Evolutionary conservation across 345 rosid genomes (phyloP).

Genomic region (Lenwebbia sp.): DNA sequence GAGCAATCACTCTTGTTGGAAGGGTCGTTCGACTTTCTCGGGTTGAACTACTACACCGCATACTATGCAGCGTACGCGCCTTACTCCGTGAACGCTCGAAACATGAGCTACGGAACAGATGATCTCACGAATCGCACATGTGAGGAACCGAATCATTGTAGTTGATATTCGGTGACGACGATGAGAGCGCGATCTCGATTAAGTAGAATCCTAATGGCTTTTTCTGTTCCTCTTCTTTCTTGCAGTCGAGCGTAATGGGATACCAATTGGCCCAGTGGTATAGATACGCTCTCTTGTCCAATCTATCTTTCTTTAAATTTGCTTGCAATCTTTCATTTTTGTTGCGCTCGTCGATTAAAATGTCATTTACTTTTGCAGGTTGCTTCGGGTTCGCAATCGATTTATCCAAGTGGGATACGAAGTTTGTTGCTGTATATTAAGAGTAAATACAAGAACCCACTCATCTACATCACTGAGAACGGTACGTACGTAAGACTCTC

Average conservation of each 20-base stretch:
- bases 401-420: slow-evolving; percentile 6
- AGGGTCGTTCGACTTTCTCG: slow-evolving; percentile 9
- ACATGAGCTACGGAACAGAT: slow-evolving; percentile 14
- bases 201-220: background rate
- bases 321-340: background rate
- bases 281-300: too few species aligned
- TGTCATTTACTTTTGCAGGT: background rate
- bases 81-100: background rate
- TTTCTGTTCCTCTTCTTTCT: background rate
- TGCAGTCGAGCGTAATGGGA: slow-evolving; percentile 9
- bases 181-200: background rate
- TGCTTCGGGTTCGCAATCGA: slow-evolving; percentile 2
- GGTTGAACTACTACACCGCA: slow-evolving; percentile 14
- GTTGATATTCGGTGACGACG: background rate
- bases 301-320: background rate
- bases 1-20: slow-evolving; percentile 1
- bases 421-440: background rate
- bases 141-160: background rate
- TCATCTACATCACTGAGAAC: slow-evolving; percentile 8
- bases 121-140: slow-evolving; percentile 1
- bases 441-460: slow-evolving; percentile 2
- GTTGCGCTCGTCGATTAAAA: background rate
- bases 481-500: background rate
- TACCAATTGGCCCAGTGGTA: slow-evolving; percentile 10
- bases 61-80: background rate